These are phyloP conservation scores for Mrakia gelida DNA, from an alignment of 768 basidiomycete species.

Conservation along the genomic window DNA sequence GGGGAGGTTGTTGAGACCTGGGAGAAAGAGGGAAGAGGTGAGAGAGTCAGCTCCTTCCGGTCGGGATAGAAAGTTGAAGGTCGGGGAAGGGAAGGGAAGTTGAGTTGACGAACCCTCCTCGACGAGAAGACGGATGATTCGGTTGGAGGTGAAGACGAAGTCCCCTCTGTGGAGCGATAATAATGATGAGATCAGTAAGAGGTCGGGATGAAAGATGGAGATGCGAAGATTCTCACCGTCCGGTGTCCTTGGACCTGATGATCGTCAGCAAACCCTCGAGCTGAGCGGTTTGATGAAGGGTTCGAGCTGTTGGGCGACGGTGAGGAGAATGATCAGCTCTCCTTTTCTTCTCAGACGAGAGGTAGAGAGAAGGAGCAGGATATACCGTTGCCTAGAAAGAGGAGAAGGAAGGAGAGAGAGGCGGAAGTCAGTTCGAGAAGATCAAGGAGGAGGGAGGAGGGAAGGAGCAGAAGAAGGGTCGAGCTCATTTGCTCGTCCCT, in stretches of 20 bases:
- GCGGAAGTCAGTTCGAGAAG: too few relatives aligned
- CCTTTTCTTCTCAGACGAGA: too few relatives aligned
- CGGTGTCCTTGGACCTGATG: constrained; percentile 81
- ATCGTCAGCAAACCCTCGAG: constrained; percentile 94
- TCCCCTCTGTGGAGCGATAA: constrained; percentile 57
- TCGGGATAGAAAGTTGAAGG: not conserved
- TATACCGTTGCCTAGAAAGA: constrained; percentile 57
- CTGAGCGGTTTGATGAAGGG: constrained; percentile 82
- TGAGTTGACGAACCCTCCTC: constrained; percentile 48
- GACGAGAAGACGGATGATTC: constrained; percentile 64
- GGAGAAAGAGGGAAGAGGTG: constrained; percentile 46
- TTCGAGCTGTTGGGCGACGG: constrained; percentile 51
- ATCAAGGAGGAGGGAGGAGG: not conserved
- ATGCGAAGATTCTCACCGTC: constrained; percentile 46
- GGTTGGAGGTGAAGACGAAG: constrained; percentile 89
- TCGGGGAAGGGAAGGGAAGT: not conserved
- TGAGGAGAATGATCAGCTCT: too few relatives aligned
- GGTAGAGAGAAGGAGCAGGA: too few relatives aligned
- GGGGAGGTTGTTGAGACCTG: constrained; percentile 82
- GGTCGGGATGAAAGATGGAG: not conserved
- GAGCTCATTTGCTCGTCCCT: not conserved
- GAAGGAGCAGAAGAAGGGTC: not conserved
- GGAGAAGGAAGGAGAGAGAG: not conserved
- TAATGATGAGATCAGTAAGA: not conserved
- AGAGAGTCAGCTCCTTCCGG: not conserved